phyloP scores from a whole-genome alignment of 2,329 filamentous ascomycete species.

The Chalaropsis ovoidea region DNA sequence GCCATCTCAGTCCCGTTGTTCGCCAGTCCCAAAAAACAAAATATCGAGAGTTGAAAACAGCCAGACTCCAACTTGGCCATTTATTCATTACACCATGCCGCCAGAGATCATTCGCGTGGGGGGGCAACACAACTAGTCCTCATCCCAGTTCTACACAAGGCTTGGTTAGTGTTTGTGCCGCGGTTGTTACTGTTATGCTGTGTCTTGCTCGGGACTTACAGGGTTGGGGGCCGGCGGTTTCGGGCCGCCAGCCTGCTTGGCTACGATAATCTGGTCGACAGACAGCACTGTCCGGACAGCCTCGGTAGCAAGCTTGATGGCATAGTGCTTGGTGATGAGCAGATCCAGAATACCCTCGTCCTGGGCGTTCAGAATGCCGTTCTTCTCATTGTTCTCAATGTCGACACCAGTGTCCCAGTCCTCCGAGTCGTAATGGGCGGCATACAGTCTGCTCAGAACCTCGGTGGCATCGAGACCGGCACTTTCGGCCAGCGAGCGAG shows the following conservation, averaged over 20 bases:
- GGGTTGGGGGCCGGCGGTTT: slow-evolving; percentile 94
- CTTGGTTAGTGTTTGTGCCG: slow-evolving; percentile 29
- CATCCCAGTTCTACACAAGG: slow-evolving; percentile 48
- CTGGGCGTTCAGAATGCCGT: slow-evolving; percentile 74
- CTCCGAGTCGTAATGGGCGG: slow-evolving; percentile 80
- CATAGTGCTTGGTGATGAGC: slow-evolving; percentile 87
- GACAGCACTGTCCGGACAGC: slow-evolving; percentile 86
- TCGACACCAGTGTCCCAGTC: slow-evolving; percentile 90
- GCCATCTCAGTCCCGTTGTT: slow-evolving; percentile 19
- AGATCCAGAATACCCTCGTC: slow-evolving; percentile 87
- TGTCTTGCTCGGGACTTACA: slow-evolving; percentile 41
- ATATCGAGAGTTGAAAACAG: slow-evolving; percentile 5
- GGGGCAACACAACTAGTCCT: slow-evolving; percentile 39
- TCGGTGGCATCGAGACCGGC: slow-evolving; percentile 96
- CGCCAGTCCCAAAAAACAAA: slow-evolving; percentile 10
- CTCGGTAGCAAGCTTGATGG: slow-evolving; percentile 92
- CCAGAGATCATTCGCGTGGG: slow-evolving; percentile 9
- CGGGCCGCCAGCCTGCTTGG: slow-evolving; percentile 89
- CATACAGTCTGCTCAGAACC: slow-evolving; percentile 82
- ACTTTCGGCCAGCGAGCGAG: slow-evolving; percentile 85
- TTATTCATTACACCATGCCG: slow-evolving; percentile 27
- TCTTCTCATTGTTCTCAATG: slow-evolving; percentile 74
- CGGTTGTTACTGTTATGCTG: background rate
- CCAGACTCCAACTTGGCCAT: slow-evolving; percentile 23
- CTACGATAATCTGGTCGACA: slow-evolving; percentile 98